A percentile compares a stretch with the other conserved stretches of the same genome.
Conservation (phyloP, 345 rosid species). For the Citrus medica region DNA sequence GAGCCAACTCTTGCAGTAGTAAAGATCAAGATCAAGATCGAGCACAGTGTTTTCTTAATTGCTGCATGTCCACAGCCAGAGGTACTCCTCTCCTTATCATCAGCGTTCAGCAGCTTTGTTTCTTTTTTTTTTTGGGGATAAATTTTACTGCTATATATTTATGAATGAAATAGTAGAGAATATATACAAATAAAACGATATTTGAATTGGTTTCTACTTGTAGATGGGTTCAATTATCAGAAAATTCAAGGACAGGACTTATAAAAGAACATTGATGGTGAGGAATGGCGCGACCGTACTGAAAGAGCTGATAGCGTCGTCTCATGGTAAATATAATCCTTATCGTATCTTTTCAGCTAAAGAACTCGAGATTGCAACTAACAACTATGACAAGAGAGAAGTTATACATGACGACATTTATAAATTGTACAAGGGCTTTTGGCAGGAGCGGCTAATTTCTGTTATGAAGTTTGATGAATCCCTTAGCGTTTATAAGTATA, state of each 20-base stretch:
- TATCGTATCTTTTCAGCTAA: not conserved
- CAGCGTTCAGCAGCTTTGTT: too few species aligned
- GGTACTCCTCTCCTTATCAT: too few species aligned
- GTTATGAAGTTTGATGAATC: not conserved
- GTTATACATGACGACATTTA: not conserved
- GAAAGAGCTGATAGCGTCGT: not conserved
- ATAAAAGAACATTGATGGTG: not conserved
- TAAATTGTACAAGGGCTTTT: not conserved
- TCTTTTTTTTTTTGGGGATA: too few species aligned
- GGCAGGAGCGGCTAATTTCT: not conserved
- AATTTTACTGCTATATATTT: too few species aligned
- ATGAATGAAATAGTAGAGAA: too few species aligned
- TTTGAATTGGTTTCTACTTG: not conserved
- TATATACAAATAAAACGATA: too few species aligned
- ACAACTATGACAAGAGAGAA: not conserved
- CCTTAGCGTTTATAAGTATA: too few species aligned
- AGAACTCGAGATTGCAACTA: constrained; percentile 15
- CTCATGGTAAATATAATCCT: constrained; percentile 6
- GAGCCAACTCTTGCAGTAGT: too few species aligned
- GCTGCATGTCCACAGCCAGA: too few species aligned
- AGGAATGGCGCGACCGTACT: not conserved
- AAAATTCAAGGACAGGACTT: not conserved
- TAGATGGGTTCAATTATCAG: not conserved
- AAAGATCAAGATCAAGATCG: too few species aligned
- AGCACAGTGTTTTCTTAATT: too few species aligned